Conservation (phyloP, 2,329 filamentous ascomycete species). For the Diaporthe vexans region DNA sequence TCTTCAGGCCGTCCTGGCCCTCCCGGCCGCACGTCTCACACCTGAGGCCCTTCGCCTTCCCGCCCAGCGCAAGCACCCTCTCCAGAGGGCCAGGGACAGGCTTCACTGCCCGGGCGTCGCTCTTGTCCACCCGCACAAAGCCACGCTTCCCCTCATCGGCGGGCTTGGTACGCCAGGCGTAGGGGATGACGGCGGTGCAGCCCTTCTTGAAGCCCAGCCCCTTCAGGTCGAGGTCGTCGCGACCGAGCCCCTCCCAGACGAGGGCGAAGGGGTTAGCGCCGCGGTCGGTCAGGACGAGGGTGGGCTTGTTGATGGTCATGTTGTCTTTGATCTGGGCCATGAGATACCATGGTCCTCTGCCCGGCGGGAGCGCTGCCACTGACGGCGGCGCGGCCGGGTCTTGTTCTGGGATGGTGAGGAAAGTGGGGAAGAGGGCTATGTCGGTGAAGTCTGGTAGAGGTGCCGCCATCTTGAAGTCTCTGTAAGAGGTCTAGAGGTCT, state of each 20-base stretch:
- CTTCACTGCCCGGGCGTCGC: slow-evolving; percentile 51
- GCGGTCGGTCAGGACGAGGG: slow-evolving; percentile 60
- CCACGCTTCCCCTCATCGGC: slow-evolving; percentile 55
- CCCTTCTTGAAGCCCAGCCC: slow-evolving; percentile 54
- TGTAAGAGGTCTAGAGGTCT: background rate
- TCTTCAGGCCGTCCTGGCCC: slow-evolving; percentile 51
- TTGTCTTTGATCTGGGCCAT: slow-evolving; percentile 62
- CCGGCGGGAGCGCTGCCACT: background rate
- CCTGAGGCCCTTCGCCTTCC: slow-evolving; percentile 43
- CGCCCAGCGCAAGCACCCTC: slow-evolving; percentile 48
- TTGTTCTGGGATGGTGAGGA: slow-evolving; percentile 42
- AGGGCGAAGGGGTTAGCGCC: slow-evolving; percentile 58
- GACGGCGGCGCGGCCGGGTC: slow-evolving; percentile 15
- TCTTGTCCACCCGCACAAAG: slow-evolving; percentile 54
- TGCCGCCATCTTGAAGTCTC: slow-evolving; percentile 36
- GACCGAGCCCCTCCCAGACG: slow-evolving; percentile 58
- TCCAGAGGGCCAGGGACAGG: slow-evolving; percentile 52
- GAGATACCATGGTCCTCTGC: slow-evolving; percentile 52
- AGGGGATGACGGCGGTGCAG: slow-evolving; percentile 54
- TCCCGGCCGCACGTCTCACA: slow-evolving; percentile 49
- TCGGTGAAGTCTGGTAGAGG: slow-evolving; percentile 52
- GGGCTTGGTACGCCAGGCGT: slow-evolving; percentile 52
- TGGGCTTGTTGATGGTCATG: slow-evolving; percentile 64
- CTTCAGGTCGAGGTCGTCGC: slow-evolving; percentile 52
- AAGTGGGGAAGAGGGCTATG: slow-evolving; percentile 52